Base-by-base conservation (phyloP, 257 asterid species). In the Salvia hispanica region DNA sequence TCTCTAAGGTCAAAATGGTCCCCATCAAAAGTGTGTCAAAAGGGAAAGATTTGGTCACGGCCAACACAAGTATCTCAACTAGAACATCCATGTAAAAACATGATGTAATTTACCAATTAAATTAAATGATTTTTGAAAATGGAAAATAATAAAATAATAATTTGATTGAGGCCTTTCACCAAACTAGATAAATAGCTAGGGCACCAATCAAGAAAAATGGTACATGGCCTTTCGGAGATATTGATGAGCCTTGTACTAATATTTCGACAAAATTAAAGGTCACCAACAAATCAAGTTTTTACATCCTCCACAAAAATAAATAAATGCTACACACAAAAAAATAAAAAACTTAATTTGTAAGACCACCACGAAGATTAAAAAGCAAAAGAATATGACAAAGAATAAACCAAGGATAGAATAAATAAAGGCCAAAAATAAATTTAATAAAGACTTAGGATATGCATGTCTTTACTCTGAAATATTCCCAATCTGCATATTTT, bases 31-130 rank as follows among this genome's bases (percentile, higher is more conserved):
- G 45, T 63, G 6, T 16, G 42, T 72, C 54, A 51, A 52, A 48
- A 58, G 55, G 70, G 75, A 46, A 64, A 76, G 68, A 71, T 76
- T 76, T 70, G 76, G 76, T 60, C 44, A 70, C 61, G 59, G 53
- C 61, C 43, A 55, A 39, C 66, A 72, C 15, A 6, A 55, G 62
- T 62, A 69, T 46, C 67, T 48, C 72, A 69, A 47, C 79, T 62
- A 75, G 53, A 62, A 48, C 66, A 70, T 70, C 61, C 74, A 39
- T 10, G 53, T 72, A 21, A 51, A 8, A 12, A n/a, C 14, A 37
- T 64, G 72, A 53, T 55, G 60, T 55, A 42, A 47, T 58, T 59
- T 16, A 58, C 39, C 7, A 59, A 16, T 3, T 9, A 13, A 31
- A 9, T 3, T 31, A 8, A 25, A 25, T 25, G 31, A 25, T 25